Evolutionary conservation across 2,329 filamentous ascomycete species (phyloP), one percentile per base, ranked within the genome.

Genomic region (Cercospora nicotianae): DNA sequence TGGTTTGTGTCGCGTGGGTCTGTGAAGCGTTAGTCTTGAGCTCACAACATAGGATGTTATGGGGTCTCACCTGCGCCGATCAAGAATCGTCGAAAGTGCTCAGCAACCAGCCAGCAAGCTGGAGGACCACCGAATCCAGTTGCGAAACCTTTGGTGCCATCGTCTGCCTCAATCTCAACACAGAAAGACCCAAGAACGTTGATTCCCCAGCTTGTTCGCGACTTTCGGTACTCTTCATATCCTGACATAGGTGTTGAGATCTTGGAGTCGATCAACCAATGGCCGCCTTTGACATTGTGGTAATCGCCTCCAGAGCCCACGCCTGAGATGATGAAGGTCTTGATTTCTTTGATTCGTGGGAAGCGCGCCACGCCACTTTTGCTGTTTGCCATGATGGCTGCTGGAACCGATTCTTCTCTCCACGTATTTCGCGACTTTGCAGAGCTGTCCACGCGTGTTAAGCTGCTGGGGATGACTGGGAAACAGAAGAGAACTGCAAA

Each of bases 81-180:
- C 69, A 97, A 83, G 85, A 97, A 97, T 70, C 94, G 88, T 80
- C 95, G 91, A 79, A 97, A 97, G 81, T 97, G 94, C 80, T 96
- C 91, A 77, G 94, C 91, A 51, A 95, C 91, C 62, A 97, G 87
- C 94, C 94, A 97, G 82, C 94, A 97, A 42, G 91, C 94, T 36
- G 94, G 94, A 16, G 94, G 94, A 1, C 94, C 94, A 78, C 94
- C 94, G 77, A 97, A 97, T 16, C 94, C 94, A 30, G 94, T 97
- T 3, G 94, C 94, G 78, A 97, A 95, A 42, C 94, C 94, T 73
- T 94, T 91, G n/a, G 92, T 95, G 72, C 94, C 94, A 83, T 97
- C 93, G 7, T 87, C 90, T 16, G 91, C 91, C 80, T 96, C 92
- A 65, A 97, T 89, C 81, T 97, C 93, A 7, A 97, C 87, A 74